These are phyloP conservation scores for Acanthamoeba lenticulata DNA, from an alignment of 208 protist genomes.

Conservation along the genomic window DNA sequence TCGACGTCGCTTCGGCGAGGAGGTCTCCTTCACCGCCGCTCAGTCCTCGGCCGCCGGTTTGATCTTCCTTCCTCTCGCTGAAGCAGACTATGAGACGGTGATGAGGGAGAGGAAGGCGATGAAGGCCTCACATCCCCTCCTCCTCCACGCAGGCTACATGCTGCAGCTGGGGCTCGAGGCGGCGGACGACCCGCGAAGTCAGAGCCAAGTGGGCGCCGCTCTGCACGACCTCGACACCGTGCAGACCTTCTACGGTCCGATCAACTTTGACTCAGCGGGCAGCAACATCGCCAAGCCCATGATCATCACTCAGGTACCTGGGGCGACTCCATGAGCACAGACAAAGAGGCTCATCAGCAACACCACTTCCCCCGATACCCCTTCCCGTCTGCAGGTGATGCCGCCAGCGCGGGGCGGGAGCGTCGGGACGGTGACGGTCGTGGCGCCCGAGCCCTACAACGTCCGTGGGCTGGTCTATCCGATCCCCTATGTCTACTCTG, in stretches of 20 bases:
- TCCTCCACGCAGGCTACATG: not conserved
- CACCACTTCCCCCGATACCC: not conserved
- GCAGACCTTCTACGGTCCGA: conserved; percentile 18
- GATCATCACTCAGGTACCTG: conserved; percentile 7
- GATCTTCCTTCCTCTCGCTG: not conserved
- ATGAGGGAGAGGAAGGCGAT: too few species aligned
- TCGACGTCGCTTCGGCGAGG: not conserved
- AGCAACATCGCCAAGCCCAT: conserved; percentile 51
- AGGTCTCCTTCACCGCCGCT: not conserved
- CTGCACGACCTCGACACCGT: not conserved
- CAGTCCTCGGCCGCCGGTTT: not conserved
- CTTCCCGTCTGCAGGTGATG: not conserved
- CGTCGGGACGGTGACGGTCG: not conserved
- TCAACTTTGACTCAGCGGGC: conserved; percentile 27
- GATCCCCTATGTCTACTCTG: not conserved
- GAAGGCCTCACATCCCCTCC: not conserved
- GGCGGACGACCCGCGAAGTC: not conserved
- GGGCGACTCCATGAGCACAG: too few species aligned
- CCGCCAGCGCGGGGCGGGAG: not conserved
- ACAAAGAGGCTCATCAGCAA: too few species aligned
- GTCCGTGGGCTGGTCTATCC: not conserved
- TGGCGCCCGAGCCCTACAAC: conserved; percentile 17
- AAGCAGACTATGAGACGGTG: too few species aligned
- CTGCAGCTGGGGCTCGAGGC: not conserved
- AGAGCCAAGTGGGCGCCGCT: conserved; percentile 21